A percentile compares a stretch with the other conserved stretches of the same genome.
Conservation (phyloP, 2,329 filamentous ascomycete genomes). For the Fusarium chuoi region DNA sequence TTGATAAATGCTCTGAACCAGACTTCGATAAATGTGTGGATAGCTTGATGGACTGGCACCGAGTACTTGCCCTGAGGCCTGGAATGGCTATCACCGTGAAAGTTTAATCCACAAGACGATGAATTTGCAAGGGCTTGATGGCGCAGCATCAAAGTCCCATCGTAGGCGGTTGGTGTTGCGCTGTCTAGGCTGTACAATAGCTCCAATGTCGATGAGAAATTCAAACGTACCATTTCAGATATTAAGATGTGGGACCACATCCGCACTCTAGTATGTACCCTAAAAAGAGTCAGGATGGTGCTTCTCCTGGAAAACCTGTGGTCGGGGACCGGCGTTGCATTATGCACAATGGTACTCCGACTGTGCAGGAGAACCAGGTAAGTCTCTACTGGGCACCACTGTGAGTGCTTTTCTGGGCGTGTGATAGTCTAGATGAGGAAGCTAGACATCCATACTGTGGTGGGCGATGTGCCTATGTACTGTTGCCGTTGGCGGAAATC, state of each 20-base stretch:
- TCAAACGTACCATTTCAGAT: constrained; percentile 13
- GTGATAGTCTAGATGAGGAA: background rate
- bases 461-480: constrained; percentile 21
- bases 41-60: constrained; percentile 15
- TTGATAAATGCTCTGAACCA: constrained; percentile 11
- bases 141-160: constrained; percentile 32
- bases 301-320: constrained; percentile 16
- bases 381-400: background rate
- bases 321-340: constrained; percentile 15
- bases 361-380: background rate
- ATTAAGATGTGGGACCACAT: constrained; percentile 25
- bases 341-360: background rate
- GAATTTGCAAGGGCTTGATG: constrained; percentile 33
- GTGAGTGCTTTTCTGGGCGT: constrained; percentile 19
- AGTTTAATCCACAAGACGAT: constrained; percentile 36
- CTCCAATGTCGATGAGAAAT: constrained; percentile 16
- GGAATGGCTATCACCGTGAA: constrained; percentile 12
- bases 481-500: constrained; percentile 21
- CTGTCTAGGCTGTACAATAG: background rate
- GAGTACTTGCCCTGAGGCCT: constrained; percentile 11
- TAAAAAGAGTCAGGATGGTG: constrained; percentile 23
- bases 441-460: constrained; percentile 2
- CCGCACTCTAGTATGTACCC: background rate
- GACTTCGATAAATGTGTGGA: constrained; percentile 11
- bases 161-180: constrained; percentile 1